phyloP scores from a whole-genome alignment of 371 early-diverging fungal species.

The Zychaea mexicana region DNA sequence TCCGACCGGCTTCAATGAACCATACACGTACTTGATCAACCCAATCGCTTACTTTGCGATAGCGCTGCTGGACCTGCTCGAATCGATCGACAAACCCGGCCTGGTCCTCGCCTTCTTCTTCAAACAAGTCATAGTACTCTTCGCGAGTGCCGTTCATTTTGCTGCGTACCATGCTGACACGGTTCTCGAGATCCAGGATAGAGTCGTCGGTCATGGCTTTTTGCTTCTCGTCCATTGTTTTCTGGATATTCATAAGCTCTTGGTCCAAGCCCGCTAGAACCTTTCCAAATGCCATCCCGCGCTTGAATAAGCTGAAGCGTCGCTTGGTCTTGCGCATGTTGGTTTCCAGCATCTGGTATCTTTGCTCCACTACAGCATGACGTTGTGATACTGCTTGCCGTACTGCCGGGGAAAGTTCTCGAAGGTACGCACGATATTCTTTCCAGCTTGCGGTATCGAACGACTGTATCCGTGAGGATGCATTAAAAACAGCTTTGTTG shows the following conservation, averaged over 20 bases:
- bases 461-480: background rate
- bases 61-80: conserved; percentile 27
- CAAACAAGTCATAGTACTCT: conserved; percentile 29
- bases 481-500: conserved; percentile 2
- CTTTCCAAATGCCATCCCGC: conserved; percentile 36
- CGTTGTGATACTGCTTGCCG: conserved; percentile 11
- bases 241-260: conserved; percentile 44
- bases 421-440: conserved; percentile 18
- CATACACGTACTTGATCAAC: conserved; percentile 57
- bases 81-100: conserved; percentile 19
- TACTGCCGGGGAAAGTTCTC: conserved; percentile 14
- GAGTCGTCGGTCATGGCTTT: conserved; percentile 25
- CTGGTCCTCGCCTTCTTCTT: conserved; percentile 10
- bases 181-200: conserved; percentile 35
- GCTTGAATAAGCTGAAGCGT: conserved; percentile 24
- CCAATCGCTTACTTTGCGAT: conserved; percentile 42
- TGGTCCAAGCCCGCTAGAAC: conserved; percentile 32
- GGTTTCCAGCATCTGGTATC: conserved; percentile 5
- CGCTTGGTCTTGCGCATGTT: conserved; percentile 18
- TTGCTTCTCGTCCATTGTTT: conserved; percentile 17
- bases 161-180: conserved; percentile 32
- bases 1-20: conserved; percentile 56
- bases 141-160: conserved; percentile 31
- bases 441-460: conserved; percentile 32
- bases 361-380: conserved; percentile 11